Evolutionary conservation across 2,329 filamentous ascomycete species (phyloP).

Genomic region (Domatiomyces globalis): DNA sequence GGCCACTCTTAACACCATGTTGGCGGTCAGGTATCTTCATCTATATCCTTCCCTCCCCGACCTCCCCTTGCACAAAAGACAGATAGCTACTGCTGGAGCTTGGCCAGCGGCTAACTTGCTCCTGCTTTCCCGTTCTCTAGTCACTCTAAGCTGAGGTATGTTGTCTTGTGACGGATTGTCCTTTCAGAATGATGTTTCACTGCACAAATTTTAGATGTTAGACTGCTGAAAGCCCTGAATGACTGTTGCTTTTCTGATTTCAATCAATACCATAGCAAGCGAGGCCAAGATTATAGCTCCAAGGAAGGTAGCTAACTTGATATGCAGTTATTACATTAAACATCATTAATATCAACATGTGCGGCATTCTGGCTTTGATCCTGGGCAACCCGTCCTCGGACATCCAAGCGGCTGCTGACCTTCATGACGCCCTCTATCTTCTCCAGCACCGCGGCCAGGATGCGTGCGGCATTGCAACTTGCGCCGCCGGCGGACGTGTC

Average conservation of each 20-base stretch:
- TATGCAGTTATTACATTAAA: background rate
- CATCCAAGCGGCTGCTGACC: slow-evolving; percentile 45
- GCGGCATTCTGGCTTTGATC: slow-evolving; percentile 48
- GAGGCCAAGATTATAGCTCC: background rate
- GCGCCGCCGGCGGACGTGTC: slow-evolving; percentile 60
- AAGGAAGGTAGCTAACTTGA: background rate
- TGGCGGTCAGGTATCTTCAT: background rate
- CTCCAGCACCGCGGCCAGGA: slow-evolving; percentile 71
- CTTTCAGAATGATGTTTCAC: background rate
- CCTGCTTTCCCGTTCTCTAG: background rate
- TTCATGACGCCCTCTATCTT: slow-evolving; percentile 59
- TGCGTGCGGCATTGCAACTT: slow-evolving; percentile 71
- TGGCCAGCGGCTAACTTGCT: background rate
- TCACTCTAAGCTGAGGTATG: background rate
- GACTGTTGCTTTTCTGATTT: slow-evolving; percentile 7
- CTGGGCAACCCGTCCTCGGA: slow-evolving; percentile 40
- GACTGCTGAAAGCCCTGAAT: slow-evolving; percentile 30
- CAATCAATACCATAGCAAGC: slow-evolving; percentile 2
- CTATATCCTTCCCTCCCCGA: background rate
- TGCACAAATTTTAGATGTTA: slow-evolving; percentile 31
- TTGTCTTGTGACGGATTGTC: background rate
- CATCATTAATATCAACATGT: slow-evolving; percentile 34
- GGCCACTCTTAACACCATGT: background rate
- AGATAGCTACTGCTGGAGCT: background rate
- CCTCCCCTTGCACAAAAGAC: background rate